phyloP scores from a whole-genome alignment of 805 yeast genomes.

The Starmera amethionina region DNA sequence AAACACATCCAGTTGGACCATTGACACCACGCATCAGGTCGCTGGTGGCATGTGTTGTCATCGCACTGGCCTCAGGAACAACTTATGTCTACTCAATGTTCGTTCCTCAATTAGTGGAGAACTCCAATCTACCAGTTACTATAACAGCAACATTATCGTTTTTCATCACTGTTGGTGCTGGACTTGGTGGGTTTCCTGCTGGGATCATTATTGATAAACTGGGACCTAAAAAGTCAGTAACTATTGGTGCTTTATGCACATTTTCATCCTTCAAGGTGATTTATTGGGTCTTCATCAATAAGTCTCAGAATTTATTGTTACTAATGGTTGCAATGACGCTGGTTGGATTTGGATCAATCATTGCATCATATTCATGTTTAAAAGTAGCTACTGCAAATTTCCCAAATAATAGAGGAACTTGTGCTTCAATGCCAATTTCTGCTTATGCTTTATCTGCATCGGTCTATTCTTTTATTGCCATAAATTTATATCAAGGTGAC shows the following conservation, averaged over 20 bases:
- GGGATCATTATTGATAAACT: slow-evolving; percentile 55
- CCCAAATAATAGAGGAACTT: slow-evolving; percentile 49
- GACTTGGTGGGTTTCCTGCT: slow-evolving; percentile 62
- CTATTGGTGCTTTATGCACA: slow-evolving; percentile 46
- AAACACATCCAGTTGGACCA: not conserved
- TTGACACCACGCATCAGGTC: slow-evolving; percentile 8
- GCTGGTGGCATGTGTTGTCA: slow-evolving; percentile 23
- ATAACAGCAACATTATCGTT: slow-evolving; percentile 59
- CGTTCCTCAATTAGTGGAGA: slow-evolving; percentile 57
- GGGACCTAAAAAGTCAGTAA: slow-evolving; percentile 45
- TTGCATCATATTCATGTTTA: slow-evolving; percentile 48
- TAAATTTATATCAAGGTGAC: slow-evolving; percentile 39
- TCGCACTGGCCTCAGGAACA: slow-evolving; percentile 64
- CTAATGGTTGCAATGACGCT: slow-evolving; percentile 41
- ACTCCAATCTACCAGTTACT: slow-evolving; percentile 46
- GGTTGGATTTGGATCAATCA: slow-evolving; percentile 58
- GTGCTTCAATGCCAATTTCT: slow-evolving; percentile 21
- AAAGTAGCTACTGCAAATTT: slow-evolving; percentile 44
- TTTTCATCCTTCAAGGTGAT: slow-evolving; percentile 45
- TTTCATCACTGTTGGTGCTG: slow-evolving; percentile 52
- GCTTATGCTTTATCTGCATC: slow-evolving; percentile 62
- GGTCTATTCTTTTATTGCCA: slow-evolving; percentile 48
- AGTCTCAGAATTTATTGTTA: slow-evolving; percentile 27
- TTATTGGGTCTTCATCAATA: slow-evolving; percentile 33
- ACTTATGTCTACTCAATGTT: slow-evolving; percentile 69